A percentile compares a stretch with the other conserved stretches of the same genome.
Conservation (phyloP, 179 eudicot genomes). For the Heliamphora pulchella region DNA sequence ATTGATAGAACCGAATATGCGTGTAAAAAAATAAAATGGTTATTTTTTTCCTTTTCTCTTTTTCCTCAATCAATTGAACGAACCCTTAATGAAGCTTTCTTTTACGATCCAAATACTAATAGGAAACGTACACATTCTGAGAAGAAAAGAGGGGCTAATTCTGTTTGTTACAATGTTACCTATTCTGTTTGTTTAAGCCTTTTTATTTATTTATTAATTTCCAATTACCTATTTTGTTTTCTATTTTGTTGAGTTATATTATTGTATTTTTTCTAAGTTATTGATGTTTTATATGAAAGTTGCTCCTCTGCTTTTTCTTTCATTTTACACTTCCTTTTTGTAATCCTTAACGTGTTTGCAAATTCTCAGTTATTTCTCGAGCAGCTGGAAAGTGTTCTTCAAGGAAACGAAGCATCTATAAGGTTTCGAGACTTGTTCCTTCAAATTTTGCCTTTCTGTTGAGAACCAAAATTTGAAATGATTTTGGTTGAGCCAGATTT, state of each 20-base stretch:
- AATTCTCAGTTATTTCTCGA: constrained; percentile 72
- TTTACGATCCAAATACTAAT: not conserved
- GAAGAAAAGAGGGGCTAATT: not conserved
- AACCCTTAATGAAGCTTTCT: not conserved
- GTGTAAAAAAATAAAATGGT: too few species aligned
- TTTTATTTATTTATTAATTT: not conserved
- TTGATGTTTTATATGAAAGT: not conserved
- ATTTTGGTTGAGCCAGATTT: not conserved
- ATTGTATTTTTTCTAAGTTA: not conserved
- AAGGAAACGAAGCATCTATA: constrained; percentile 50
- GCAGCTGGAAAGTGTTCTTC: constrained; percentile 82
- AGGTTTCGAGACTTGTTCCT: constrained; percentile 38
- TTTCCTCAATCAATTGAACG: too few species aligned
- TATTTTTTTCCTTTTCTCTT: too few species aligned
- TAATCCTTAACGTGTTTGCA: constrained; percentile 7
- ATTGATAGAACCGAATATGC: too few species aligned
- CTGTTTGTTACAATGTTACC: not conserved
- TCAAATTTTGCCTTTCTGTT: not conserved
- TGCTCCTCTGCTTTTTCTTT: constrained; percentile 4
- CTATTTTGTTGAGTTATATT: too few species aligned
- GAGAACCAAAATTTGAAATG: not conserved
- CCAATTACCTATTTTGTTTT: not conserved
- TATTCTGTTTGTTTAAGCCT: not conserved
- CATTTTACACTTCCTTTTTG: not conserved
- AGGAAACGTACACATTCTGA: not conserved